Evolutionary conservation across 1,139 yeast genomes (phyloP).

Genomic region (Candida sp.): DNA sequence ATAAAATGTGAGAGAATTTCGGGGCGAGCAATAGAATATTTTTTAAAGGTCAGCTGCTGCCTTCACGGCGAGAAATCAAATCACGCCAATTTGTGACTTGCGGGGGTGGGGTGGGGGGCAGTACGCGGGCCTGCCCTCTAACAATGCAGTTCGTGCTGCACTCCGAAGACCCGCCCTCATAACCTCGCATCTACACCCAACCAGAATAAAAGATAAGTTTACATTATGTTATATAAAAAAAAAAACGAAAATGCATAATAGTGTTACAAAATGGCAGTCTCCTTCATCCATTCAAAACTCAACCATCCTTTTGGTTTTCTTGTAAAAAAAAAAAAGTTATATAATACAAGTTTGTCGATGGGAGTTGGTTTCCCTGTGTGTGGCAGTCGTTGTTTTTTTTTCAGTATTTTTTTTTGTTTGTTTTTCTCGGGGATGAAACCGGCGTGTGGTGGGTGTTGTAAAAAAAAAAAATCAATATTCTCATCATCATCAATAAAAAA

Average conservation of each 20-base stretch:
- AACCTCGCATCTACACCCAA: neutral
- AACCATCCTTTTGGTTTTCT: neutral
- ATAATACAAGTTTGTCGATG: neutral
- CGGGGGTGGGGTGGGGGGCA: slow-evolving; percentile 1
- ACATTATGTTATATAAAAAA: neutral
- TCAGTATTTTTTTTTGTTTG: neutral
- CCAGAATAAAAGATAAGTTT: neutral
- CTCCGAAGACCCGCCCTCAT: too few relatives aligned
- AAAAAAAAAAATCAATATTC: neutral
- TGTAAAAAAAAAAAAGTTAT: neutral
- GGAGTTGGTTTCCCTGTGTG: neutral
- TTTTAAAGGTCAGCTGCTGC: too few relatives aligned
- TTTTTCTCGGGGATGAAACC: neutral
- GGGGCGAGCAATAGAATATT: too few relatives aligned
- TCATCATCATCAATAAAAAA: slow-evolving; percentile 2
- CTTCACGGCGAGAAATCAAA: neutral
- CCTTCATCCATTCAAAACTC: neutral
- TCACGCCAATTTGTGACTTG: neutral
- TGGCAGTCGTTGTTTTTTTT: neutral
- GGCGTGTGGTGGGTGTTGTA: neutral
- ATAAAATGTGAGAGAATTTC: neutral
- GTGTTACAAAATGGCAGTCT: neutral
- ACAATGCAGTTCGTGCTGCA: too few relatives aligned
- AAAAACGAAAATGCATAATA: neutral
- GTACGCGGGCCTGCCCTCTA: too few relatives aligned